phyloP scores from a whole-genome alignment of 2,329 filamentous ascomycete species.

The Claviceps sp. region DNA sequence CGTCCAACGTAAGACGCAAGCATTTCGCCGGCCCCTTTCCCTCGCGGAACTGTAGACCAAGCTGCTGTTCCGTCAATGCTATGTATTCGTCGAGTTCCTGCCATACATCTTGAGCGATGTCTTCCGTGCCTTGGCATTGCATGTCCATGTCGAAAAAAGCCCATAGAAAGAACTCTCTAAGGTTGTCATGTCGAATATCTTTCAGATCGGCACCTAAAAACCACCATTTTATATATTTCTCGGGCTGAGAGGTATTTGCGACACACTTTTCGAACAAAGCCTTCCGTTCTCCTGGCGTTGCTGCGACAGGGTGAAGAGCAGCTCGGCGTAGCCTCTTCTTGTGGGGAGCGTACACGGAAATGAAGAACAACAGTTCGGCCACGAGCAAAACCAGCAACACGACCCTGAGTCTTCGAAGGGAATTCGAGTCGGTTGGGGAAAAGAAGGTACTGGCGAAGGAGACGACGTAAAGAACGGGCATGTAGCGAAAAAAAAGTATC shows the following conservation, averaged over 20 bases:
- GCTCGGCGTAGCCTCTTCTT: slow-evolving; percentile 22
- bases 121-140: slow-evolving; percentile 11
- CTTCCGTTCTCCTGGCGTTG: slow-evolving; percentile 33
- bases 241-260: slow-evolving; percentile 38
- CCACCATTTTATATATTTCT: slow-evolving; percentile 48
- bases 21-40: slow-evolving; percentile 43
- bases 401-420: slow-evolving; percentile 4
- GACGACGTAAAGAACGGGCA: slow-evolving; percentile 25
- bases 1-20: slow-evolving; percentile 53
- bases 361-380: slow-evolving; percentile 29
- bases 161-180: slow-evolving; percentile 55
- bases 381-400: slow-evolving; percentile 18
- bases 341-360: slow-evolving; percentile 29
- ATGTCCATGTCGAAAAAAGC: slow-evolving; percentile 43
- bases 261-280: slow-evolving; percentile 44
- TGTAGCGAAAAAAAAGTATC: slow-evolving; percentile 31
- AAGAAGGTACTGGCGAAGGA: slow-evolving; percentile 15
- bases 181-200: slow-evolving; percentile 53
- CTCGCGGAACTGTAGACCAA: slow-evolving; percentile 35
- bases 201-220: slow-evolving; percentile 44
- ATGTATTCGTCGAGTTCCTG: slow-evolving; percentile 34
- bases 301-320: slow-evolving; percentile 26
- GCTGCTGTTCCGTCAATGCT: slow-evolving; percentile 35
- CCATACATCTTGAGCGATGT: slow-evolving; percentile 19
- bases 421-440: neutral